Conservation (phyloP, 2,329 filamentous ascomycete species). For the Penicillium occitanis region DNA sequence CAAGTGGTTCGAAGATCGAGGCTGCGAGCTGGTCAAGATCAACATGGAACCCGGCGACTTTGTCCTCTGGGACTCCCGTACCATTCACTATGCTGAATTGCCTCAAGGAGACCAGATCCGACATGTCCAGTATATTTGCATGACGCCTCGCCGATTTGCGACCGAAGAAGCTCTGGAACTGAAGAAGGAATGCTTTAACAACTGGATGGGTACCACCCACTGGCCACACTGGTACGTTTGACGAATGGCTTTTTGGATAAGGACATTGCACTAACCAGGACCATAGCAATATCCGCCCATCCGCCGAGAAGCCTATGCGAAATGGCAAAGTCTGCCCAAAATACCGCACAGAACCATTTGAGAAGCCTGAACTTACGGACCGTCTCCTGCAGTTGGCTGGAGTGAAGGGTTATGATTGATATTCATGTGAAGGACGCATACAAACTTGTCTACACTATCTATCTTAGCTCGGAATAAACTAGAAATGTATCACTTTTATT, state of each 20-base stretch:
- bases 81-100: slow-evolving; percentile 47
- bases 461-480: slow-evolving; percentile 10
- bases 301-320: slow-evolving; percentile 36
- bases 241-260: background rate
- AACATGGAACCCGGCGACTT: slow-evolving; percentile 45
- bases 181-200: slow-evolving; percentile 38
- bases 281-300: slow-evolving; percentile 41
- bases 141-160: slow-evolving; percentile 40
- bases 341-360: slow-evolving; percentile 40
- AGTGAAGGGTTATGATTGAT: slow-evolving; percentile 24
- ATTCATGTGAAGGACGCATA: background rate
- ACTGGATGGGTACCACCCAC: slow-evolving; percentile 39
- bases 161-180: slow-evolving; percentile 33
- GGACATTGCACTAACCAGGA: background rate
- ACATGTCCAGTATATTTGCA: slow-evolving; percentile 40
- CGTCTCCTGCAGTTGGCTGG: slow-evolving; percentile 38
- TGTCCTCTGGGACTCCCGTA: slow-evolving; percentile 50
- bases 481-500: background rate
- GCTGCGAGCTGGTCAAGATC: slow-evolving; percentile 43
- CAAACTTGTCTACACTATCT: background rate
- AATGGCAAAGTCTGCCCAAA: slow-evolving; percentile 39
- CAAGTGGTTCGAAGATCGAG: slow-evolving; percentile 44
- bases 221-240: slow-evolving; percentile 31
- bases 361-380: slow-evolving; percentile 40
- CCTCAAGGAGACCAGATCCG: slow-evolving; percentile 40